Evolutionary conservation across 768 basidiomycete species (phyloP).

Genomic region (Multifurca ochricompacta): DNA sequence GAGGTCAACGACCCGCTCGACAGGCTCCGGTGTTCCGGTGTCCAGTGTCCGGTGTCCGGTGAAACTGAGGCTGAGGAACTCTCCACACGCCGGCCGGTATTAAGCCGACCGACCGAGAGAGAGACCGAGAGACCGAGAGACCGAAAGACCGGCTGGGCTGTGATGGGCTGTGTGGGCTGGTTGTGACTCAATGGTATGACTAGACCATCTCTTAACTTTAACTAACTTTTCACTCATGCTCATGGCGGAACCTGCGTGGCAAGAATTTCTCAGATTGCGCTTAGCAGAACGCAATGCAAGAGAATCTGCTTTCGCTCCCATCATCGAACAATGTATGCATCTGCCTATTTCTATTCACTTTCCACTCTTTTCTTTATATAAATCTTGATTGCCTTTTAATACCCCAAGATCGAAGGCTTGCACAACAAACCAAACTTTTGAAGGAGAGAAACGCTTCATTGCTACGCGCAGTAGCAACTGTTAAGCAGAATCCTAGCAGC

Average conservation of each 20-base stretch:
- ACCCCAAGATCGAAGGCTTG: constrained; percentile 73
- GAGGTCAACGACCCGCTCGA: no score
- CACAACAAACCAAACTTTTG: constrained; percentile 84
- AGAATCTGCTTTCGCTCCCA: constrained; percentile 70
- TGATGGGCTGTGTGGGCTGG: no score
- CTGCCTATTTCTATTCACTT: constrained; percentile 9
- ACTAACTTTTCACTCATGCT: no score
- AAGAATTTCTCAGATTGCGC: constrained; percentile 70
- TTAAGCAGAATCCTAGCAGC: constrained; percentile 52
- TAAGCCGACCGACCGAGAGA: no score
- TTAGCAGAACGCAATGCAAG: constrained; percentile 77
- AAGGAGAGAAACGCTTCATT: constrained; percentile 90
- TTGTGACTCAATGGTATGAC: no score
- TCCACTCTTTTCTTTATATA: constrained; percentile 14
- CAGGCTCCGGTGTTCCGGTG: no score
- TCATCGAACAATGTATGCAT: constrained; percentile 90
- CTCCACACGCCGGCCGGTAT: no score
- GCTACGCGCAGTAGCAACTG: constrained; percentile 72
- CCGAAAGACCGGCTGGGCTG: no score
- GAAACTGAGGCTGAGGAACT: no score
- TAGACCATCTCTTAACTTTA: constrained; percentile 4
- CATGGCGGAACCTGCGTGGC: constrained; percentile 83
- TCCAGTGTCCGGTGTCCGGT: no score
- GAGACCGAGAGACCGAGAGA: no score
- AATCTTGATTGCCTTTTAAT: constrained; percentile 16